Base-by-base conservation (phyloP, 108 stramenopile genomes). In the Cyclotella baltica region DNA sequence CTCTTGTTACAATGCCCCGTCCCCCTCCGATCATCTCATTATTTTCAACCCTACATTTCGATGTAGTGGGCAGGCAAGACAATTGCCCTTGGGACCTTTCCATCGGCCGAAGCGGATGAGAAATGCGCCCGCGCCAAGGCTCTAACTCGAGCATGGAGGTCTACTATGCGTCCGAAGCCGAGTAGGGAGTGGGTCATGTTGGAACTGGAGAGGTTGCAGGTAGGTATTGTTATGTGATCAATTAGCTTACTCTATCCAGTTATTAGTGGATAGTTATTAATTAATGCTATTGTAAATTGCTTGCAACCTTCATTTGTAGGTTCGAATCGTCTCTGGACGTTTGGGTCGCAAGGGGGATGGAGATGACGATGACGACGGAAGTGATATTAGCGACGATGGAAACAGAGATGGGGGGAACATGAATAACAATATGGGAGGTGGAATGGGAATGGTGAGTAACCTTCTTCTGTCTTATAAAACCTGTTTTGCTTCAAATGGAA, bases 131-230 rank as follows among this genome's bases (percentile, higher is more conserved):
- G 91, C 23, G 95, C 95, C 61, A 96, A 96, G 73, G 93, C 92
- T 16, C 57, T 96, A 35, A 96, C 95, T 9, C 83, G 95, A 22
- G 93, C 92, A 43, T 96, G 95, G 95, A 78, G 95, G 23, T 88
- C 87, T 19, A 96, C 92, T n/a, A 96, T 96, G 92, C 86, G 95
- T 2, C 95, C 95, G 31, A 96, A 96, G 73, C 95, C 95, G 20
- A 90, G 81, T 10, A 70, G 95, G 20, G 95, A 96, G 50, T 96
- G 95, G 95, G 95, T 96, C 43, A 96, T 96, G 93, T 50, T 88
- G 57, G 95, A 96, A 71, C 81, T 96, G 8, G 95, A 96, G 70
- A 79, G 95, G 34, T 83, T 96, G 31, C 89, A 88, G 25, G 95
- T 96, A 15, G 82, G 95, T 25, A 86, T 91, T 15, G 92, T 92